A percentile compares a stretch with the other conserved stretches of the same genome.
phyloP scores from a whole-genome alignment of 257 asterid genomes.

The Buddleja alternifolia region DNA sequence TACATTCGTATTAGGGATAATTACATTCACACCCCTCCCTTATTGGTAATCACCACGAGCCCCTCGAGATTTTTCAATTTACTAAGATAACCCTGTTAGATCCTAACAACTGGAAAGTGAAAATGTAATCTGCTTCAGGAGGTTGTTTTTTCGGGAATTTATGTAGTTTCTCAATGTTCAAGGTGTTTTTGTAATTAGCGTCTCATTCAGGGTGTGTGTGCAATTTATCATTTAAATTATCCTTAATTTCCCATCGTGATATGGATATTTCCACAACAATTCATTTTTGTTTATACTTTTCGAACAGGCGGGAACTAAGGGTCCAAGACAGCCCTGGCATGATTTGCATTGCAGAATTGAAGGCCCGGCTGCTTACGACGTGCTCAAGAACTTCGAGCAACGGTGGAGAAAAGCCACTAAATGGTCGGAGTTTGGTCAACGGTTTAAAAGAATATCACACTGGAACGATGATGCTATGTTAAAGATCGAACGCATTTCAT shows the following conservation, averaged over 20 bases:
- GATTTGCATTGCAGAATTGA: slow-evolving; percentile 63
- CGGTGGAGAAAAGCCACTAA: slow-evolving; percentile 60
- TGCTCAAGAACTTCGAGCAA: slow-evolving; percentile 62
- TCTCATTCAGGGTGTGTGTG: no score
- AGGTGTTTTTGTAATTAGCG: no score
- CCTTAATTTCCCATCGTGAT: neutral
- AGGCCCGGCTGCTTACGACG: slow-evolving; percentile 66
- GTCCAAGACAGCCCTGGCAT: slow-evolving; percentile 74
- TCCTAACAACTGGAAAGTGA: no score
- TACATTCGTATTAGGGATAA: no score
- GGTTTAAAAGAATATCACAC: slow-evolving; percentile 39
- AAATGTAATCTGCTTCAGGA: no score
- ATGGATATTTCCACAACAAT: neutral
- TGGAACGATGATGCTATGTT: slow-evolving; percentile 60
- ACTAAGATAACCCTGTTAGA: no score
- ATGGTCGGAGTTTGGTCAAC: slow-evolving; percentile 41
- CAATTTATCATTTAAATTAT: neutral
- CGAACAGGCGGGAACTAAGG: slow-evolving; percentile 47
- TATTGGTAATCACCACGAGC: no score
- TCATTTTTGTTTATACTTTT: neutral
- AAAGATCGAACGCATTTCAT: slow-evolving; percentile 76
- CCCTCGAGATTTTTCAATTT: no score
- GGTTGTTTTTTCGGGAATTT: no score
- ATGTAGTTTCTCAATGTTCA: no score
- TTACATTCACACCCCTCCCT: no score